These are phyloP conservation scores for Boletellus emodensis DNA, from an alignment of 768 basidiomycete genomes.

Conservation along the genomic window DNA sequence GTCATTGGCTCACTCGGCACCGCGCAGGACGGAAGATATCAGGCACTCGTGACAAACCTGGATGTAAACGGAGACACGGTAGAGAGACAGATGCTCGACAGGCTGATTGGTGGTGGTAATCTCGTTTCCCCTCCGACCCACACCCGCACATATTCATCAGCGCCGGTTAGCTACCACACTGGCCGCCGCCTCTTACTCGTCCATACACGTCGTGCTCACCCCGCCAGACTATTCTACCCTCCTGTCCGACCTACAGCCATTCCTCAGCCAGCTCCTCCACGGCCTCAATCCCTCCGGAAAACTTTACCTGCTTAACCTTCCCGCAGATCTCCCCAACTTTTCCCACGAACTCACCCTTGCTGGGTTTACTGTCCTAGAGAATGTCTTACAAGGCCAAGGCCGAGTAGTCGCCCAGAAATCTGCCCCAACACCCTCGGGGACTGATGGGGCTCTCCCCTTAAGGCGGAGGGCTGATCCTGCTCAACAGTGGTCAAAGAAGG, in stretches of 20 bases:
- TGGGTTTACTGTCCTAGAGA: constrained; percentile 60
- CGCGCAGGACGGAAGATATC: constrained; percentile 77
- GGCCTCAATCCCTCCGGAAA: constrained; percentile 67
- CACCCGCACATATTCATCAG: not conserved
- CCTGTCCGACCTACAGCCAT: constrained; percentile 44
- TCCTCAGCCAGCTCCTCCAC: constrained; percentile 57
- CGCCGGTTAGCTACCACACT: constrained; percentile 52
- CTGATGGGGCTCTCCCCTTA: constrained; percentile 45
- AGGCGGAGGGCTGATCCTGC: constrained; percentile 48
- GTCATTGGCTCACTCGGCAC: constrained; percentile 76
- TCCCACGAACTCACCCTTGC: constrained; percentile 58
- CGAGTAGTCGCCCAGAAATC: constrained; percentile 72
- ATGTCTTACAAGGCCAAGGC: constrained; percentile 31
- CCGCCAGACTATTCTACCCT: constrained; percentile 58
- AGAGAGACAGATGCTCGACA: constrained; percentile 79
- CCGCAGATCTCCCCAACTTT: constrained; percentile 40
- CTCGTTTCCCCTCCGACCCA: constrained; percentile 1
- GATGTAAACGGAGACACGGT: constrained; percentile 48
- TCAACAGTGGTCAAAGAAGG: constrained; percentile 76
- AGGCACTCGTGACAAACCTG: constrained; percentile 59
- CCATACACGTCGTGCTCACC: constrained; percentile 66
- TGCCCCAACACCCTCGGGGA: constrained; percentile 37
- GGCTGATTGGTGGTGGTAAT: constrained; percentile 75
- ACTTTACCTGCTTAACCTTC: constrained; percentile 58
- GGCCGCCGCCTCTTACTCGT: constrained; percentile 50